Evolutionary conservation across 1,139 yeast genomes (phyloP), one percentile per base, ranked within the genome.

Genomic region (Scheffersomyces stambukii): DNA sequence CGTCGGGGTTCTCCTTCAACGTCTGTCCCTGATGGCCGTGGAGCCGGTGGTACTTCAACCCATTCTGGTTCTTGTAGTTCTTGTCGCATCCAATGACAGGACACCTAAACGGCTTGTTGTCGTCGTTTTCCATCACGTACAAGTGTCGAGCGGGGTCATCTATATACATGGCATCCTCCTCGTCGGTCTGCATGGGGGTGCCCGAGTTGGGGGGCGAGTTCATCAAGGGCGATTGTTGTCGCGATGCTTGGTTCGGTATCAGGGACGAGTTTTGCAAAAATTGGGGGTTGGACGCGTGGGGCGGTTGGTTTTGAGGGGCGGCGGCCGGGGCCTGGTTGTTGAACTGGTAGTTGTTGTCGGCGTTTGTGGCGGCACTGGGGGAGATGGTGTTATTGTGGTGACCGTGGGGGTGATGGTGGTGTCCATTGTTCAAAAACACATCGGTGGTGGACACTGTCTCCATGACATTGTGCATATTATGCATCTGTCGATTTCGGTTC

Each of bases 11-110:
- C 45, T 82, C 85, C 50, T 86, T 82, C 37, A 91, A 63, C 21
- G 85, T 86, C 60, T 91, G 98, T 51, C 91, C 89, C 59, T 88
- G 96, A 57, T 91, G 98, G 27, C 99, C 99, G 56, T 91, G 99
- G 42, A 85, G 66, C 42, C 96, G 74, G 60, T 91, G 99, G 59
- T 91, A 91, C 56, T 91, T 91, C 50, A 91, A 70, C 9, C 99
- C 99, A 52, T 91, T 91, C 60, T 91, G 98, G 57, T 91, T 91
- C 65, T 91, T 91, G 60, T 91, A 91, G 20, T 93, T 89, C 66
- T 91, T 91, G 48, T 89, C 97, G 60, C 99, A 91, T 5, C 98
- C 98, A 50, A 88, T 84, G 23, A 91, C 98, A 1, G 97, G 98
- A 62, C 99, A 91, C 55, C 83, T 88, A 65, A 83, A 91, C 13